A percentile compares a stretch with the other conserved stretches of the same genome.
Evolutionary conservation across 2,329 filamentous ascomycete genomes (phyloP).

Genomic region (Diplodia mutila): DNA sequence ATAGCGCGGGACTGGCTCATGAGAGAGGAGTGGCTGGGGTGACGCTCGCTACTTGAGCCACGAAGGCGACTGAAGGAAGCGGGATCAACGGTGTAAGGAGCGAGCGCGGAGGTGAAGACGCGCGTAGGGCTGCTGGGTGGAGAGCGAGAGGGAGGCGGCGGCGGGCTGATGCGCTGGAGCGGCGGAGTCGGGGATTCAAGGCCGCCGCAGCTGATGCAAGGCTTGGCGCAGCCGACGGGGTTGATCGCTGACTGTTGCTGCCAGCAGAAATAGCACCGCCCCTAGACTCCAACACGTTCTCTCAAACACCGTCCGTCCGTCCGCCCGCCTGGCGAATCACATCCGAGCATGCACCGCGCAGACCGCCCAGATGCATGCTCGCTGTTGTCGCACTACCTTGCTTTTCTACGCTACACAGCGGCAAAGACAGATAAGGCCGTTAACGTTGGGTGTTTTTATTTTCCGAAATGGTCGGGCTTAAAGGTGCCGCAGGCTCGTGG

Average conservation of each 20-base stretch:
- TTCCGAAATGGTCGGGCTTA: no score
- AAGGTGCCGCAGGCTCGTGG: no score
- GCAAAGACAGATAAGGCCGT: no score
- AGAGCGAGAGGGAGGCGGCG: conserved; percentile 9
- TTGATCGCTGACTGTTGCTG: conserved; percentile 2
- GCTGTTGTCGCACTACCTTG: conserved; percentile 11
- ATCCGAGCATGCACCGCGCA: no score
- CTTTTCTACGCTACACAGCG: not conserved
- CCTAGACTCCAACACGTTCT: not conserved
- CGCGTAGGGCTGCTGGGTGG: not conserved
- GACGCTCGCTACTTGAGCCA: not conserved
- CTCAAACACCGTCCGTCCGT: not conserved
- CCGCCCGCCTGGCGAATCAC: no score
- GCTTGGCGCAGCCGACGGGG: conserved; percentile 3
- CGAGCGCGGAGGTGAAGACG: conserved; percentile 1
- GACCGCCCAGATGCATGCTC: not conserved
- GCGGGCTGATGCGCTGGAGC: conserved; percentile 17
- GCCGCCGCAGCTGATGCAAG: conserved; percentile 20
- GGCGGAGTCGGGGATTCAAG: conserved; percentile 10
- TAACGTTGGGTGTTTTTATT: no score
- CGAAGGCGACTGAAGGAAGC: not conserved
- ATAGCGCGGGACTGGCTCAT: conserved; percentile 15
- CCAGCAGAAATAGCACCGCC: conserved; percentile 13
- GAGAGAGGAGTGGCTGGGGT: not conserved
- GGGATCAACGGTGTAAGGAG: not conserved